Percentiles rank a stretch among this genome's conserved stretches.
phyloP scores from a whole-genome alignment of 331 rosid species.

The Saraca asoca region DNA sequence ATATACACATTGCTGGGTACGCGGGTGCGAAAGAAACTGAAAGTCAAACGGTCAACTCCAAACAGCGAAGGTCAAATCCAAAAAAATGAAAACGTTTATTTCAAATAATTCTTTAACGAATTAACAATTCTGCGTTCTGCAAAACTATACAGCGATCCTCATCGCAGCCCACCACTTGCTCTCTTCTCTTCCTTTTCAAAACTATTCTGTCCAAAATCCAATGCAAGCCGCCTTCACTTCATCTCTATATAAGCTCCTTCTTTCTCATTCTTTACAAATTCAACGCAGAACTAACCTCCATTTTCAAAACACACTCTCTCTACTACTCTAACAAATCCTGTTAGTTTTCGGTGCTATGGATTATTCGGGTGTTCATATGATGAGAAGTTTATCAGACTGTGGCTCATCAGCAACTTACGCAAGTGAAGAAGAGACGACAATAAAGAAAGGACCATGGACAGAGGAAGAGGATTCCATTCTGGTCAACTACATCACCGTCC shows the following conservation, averaged over 20 bases:
- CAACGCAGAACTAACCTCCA: neutral
- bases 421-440: slow-evolving; percentile 40
- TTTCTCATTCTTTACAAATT: slow-evolving; percentile 6
- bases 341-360: neutral
- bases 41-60: slow-evolving; percentile 43
- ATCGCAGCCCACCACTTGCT: slow-evolving; percentile 30
- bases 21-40: slow-evolving; percentile 27
- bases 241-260: slow-evolving; percentile 30
- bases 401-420: slow-evolving; percentile 30
- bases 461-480: slow-evolving; percentile 77
- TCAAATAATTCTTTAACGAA: neutral
- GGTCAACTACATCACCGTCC: slow-evolving; percentile 46
- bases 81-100: neutral
- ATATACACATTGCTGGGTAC: neutral
- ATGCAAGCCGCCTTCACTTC: neutral
- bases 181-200: slow-evolving; percentile 27
- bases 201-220: slow-evolving; percentile 39
- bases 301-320: neutral
- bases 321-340: too few species aligned
- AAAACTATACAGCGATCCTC: too few species aligned
- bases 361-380: slow-evolving; percentile 14
- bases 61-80: slow-evolving; percentile 34
- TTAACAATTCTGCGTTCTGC: slow-evolving; percentile 3
- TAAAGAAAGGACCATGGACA: slow-evolving; percentile 91
- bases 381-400: slow-evolving; percentile 39